Evolutionary conservation across 1,284 basidiomycete species (phyloP), one percentile per base, ranked within the genome.

Genomic region (Leccinum ponderosum): DNA sequence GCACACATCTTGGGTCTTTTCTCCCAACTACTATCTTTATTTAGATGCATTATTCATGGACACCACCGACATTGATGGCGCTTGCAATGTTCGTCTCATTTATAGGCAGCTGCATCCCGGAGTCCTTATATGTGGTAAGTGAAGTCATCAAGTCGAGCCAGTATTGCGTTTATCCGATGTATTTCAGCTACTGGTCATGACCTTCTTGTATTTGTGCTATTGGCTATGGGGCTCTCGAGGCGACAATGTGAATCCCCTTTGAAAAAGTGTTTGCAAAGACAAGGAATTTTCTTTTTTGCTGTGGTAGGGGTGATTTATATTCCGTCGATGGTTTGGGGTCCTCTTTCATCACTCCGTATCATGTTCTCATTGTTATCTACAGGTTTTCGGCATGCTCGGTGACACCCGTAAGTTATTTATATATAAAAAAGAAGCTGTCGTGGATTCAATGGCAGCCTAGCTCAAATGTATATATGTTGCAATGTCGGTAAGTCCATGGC

Each of bases 231-330:
- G n/a, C 56, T 71, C 3, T 59, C 58, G 8, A 63, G 27, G n/a
- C 52, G 53, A 51, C 55, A 17, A n/a, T 61, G 51, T 2, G n/a
- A 39, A 29, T 71, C 70, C 4, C 55, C 56, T 17, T 57, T 71
- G 48, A 61, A 35, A 52, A 63, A 44, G 35, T 51, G 47, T 17
- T 54, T 71, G 29, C 33, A 42, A 17, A 9, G 29, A 25, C 72
- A 71, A 37, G 70, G 69, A 5, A 33, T 66, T 2, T 11, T 60
- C 3, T 73, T 71, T 54, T 56, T 70, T 37, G 48, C 50, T 31
- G 12, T 66, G 8, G 62, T 57, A 15, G 44, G 58, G 3, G 15
- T 62, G 4, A 25, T 11, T 1, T 67, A 65, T 55, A 47, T 67
- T 6, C 55, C 59, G 0, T 27, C 67, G 2, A 17, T 25, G 62